A percentile compares a stretch with the other conserved stretches of the same genome.
Evolutionary conservation across 2,329 filamentous ascomycete species (phyloP).

Genomic region (Fusarium haematococcum): DNA sequence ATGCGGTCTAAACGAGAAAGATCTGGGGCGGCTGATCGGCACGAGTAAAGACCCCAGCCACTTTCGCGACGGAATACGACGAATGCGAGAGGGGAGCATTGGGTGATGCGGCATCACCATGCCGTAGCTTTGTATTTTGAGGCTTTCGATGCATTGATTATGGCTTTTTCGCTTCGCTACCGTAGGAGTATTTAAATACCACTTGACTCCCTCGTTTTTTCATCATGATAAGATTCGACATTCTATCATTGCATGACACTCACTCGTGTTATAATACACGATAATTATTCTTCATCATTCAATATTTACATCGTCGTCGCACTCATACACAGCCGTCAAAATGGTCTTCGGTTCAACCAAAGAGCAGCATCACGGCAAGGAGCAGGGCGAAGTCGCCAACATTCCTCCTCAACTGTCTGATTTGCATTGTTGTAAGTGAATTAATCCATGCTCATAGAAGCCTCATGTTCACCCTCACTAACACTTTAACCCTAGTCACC

Average conservation of each 20-base stretch:
- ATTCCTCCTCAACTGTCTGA: constrained; percentile 58
- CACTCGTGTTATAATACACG: neutral
- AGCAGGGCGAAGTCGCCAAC: constrained; percentile 47
- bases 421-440: constrained; percentile 60
- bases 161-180: neutral
- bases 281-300: neutral
- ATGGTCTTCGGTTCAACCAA: constrained; percentile 45
- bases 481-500: constrained; percentile 51
- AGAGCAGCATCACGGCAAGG: constrained; percentile 36
- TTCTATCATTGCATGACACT: neutral
- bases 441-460: neutral
- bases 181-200: constrained; percentile 23
- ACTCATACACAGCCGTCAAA: constrained; percentile 9
- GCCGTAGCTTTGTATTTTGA: neutral
- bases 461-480: neutral
- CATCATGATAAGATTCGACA: neutral
- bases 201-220: neutral
- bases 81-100: constrained; percentile 31
- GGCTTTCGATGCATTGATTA: constrained; percentile 4
- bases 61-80: constrained; percentile 28
- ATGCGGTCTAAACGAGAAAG: neutral
- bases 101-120: neutral
- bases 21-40: neutral
- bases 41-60: neutral
- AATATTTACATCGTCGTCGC: neutral